A percentile compares a stretch with the other conserved stretches of the same genome.
These are phyloP conservation scores for Tetrastigma voinierianum DNA, from an alignment of 164 flowering plant genomes.

Conservation along the genomic window DNA sequence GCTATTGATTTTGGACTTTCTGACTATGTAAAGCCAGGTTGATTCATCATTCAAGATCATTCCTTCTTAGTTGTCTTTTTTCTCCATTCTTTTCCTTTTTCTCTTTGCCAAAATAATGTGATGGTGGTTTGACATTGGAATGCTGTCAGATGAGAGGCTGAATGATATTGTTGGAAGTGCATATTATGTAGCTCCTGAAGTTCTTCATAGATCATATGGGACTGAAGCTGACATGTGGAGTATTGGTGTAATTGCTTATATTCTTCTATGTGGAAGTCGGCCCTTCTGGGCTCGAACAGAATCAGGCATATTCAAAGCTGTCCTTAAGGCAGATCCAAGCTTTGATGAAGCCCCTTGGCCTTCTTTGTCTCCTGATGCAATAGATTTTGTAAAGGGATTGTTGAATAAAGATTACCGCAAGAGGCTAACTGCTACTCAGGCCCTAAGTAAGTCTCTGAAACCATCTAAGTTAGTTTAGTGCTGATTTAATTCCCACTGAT, in stretches of 20 bases:
- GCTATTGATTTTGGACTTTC: slow-evolving; percentile 98
- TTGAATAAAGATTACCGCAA: slow-evolving; percentile 88
- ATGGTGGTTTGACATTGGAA: slow-evolving; percentile 13
- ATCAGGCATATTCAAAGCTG: slow-evolving; percentile 90
- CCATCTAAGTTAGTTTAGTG: background rate
- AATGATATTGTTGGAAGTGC: slow-evolving; percentile 99
- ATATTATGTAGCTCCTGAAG: slow-evolving; percentile 98
- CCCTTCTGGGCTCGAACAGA: slow-evolving; percentile 99
- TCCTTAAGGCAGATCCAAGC: slow-evolving; percentile 83
- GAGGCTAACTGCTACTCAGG: slow-evolving; percentile 95
- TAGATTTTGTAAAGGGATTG: slow-evolving; percentile 85
- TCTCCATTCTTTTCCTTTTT: too few species aligned
- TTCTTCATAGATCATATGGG: slow-evolving; percentile 92
- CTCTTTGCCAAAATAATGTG: background rate
- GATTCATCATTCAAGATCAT: slow-evolving; percentile 5
- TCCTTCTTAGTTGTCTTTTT: background rate
- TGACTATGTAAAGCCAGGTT: slow-evolving; percentile 97
- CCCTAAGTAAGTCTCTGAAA: slow-evolving; percentile 62
- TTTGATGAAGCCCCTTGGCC: slow-evolving; percentile 99
- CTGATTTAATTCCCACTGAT: background rate
- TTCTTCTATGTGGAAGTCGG: slow-evolving; percentile 94
- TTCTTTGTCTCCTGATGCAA: slow-evolving; percentile 75
- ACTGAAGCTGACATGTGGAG: slow-evolving; percentile 99
- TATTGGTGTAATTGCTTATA: slow-evolving; percentile 96
- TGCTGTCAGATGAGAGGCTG: slow-evolving; percentile 82